These are phyloP conservation scores for Ceriops tagal DNA, from an alignment of 345 rosid genomes.

Conservation along the genomic window DNA sequence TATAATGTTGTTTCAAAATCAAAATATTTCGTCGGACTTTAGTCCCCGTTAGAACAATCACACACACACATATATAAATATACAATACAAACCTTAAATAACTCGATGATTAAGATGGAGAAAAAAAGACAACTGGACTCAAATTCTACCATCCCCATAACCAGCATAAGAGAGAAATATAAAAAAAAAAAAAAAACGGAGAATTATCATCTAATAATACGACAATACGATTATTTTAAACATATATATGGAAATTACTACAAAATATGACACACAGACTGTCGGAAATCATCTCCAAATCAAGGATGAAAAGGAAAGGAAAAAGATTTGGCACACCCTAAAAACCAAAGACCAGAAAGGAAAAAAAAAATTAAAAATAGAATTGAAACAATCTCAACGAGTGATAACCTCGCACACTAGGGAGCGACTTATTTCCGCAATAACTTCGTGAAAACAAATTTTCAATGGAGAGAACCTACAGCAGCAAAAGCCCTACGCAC, in stretches of 20 bases:
- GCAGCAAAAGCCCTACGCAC: conserved; percentile 32
- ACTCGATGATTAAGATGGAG: too few relatives aligned
- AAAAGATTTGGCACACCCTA: conserved; percentile 10
- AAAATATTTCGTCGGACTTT: too few relatives aligned
- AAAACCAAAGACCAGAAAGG: not conserved
- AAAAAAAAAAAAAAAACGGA: too few relatives aligned
- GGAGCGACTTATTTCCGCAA: conserved; percentile 30
- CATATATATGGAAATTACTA: conserved; percentile 19
- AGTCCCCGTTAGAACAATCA: too few relatives aligned
- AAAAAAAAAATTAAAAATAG: conserved; percentile 8
- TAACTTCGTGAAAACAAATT: conserved; percentile 13
- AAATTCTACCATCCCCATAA: too few relatives aligned
- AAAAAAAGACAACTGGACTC: too few relatives aligned
- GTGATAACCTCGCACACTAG: conserved; percentile 14
- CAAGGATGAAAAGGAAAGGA: not conserved
- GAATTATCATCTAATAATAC: too few relatives aligned
- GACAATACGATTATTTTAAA: not conserved
- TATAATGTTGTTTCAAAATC: too few relatives aligned
- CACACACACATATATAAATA: too few relatives aligned
- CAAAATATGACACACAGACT: conserved; percentile 5
- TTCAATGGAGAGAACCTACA: conserved; percentile 20
- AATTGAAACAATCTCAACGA: conserved; percentile 4
- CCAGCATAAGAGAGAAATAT: too few relatives aligned
- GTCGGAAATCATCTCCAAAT: conserved; percentile 2
- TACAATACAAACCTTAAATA: too few relatives aligned